Conservation (phyloP, 2,329 filamentous ascomycete species). For the Alternaria angustiovoidea region DNA sequence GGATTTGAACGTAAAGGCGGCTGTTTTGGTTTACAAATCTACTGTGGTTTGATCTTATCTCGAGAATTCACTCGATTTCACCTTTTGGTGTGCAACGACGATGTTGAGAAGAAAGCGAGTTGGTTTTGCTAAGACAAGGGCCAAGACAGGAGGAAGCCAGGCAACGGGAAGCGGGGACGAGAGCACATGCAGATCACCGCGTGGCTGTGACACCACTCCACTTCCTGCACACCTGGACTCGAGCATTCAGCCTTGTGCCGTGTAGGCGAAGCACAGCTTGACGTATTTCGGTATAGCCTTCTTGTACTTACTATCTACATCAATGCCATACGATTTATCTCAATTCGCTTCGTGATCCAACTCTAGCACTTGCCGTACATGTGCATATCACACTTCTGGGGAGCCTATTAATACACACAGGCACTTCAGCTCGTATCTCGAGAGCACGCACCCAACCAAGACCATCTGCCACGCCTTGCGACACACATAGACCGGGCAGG, state of each 20-base stretch:
- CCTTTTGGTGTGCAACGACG: background rate
- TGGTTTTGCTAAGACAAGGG: background rate
- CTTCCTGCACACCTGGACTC: slow-evolving; percentile 18
- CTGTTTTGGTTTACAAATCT: background rate
- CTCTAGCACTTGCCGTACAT: slow-evolving; percentile 20
- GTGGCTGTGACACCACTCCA: slow-evolving; percentile 32
- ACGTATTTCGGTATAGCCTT: slow-evolving; percentile 20
- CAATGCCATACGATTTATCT: slow-evolving; percentile 9
- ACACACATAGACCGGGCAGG: background rate
- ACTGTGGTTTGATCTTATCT: background rate
- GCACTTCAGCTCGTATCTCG: slow-evolving; percentile 18
- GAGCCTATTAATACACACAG: slow-evolving; percentile 26
- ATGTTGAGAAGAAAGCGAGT: background rate
- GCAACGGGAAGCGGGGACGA: slow-evolving; percentile 15
- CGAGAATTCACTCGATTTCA: background rate
- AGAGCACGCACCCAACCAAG: slow-evolving; percentile 4
- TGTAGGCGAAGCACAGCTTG: slow-evolving; percentile 21
- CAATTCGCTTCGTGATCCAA: slow-evolving; percentile 14
- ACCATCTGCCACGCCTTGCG: slow-evolving; percentile 1
- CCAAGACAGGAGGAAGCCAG: slow-evolving; percentile 11
- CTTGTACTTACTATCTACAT: slow-evolving; percentile 11
- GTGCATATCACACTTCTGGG: slow-evolving; percentile 12
- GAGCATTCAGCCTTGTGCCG: slow-evolving; percentile 42
- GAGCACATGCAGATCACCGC: slow-evolving; percentile 6
- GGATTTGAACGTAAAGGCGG: background rate